phyloP scores from a whole-genome alignment of 345 rosid species.

The Brassica carinata region DNA sequence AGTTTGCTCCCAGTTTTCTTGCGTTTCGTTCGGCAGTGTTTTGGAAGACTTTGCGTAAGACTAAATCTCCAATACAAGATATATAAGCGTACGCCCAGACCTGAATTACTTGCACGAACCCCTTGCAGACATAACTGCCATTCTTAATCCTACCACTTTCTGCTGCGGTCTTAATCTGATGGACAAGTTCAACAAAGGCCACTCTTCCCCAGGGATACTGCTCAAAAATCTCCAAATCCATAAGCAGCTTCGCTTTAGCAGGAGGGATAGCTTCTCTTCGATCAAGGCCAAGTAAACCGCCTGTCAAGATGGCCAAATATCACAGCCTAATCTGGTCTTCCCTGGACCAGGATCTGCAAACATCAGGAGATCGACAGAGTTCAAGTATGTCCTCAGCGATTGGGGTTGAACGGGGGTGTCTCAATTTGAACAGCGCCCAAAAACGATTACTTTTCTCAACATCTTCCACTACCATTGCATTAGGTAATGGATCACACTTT shows the following conservation, averaged over 20 bases:
- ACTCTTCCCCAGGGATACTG: neutral
- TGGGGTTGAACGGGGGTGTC: neutral
- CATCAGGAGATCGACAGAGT: neutral
- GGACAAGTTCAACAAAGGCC: neutral
- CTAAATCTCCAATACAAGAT: too few relatives aligned
- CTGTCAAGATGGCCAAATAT: neutral
- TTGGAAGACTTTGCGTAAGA: too few relatives aligned
- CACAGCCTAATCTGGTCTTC: neutral
- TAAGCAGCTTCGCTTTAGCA: neutral
- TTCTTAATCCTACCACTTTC: too few relatives aligned
- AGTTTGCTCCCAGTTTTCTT: too few relatives aligned
- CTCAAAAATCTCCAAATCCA: neutral
- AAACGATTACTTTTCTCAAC: neutral
- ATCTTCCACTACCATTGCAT: neutral
- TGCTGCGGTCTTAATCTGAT: neutral
- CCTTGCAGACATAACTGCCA: too few relatives aligned
- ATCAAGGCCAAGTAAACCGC: neutral
- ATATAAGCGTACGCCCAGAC: too few relatives aligned
- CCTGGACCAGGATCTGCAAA: neutral
- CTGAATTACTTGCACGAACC: too few relatives aligned
- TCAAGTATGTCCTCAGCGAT: neutral
- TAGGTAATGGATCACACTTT: neutral
- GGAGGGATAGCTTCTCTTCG: neutral
- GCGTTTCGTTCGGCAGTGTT: too few relatives aligned
- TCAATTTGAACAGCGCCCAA: neutral